A percentile compares a stretch with the other conserved stretches of the same genome.
phyloP scores from a whole-genome alignment of 225 moss, liverwort and hornwort genomes.

The Physcomitrium patens region DNA sequence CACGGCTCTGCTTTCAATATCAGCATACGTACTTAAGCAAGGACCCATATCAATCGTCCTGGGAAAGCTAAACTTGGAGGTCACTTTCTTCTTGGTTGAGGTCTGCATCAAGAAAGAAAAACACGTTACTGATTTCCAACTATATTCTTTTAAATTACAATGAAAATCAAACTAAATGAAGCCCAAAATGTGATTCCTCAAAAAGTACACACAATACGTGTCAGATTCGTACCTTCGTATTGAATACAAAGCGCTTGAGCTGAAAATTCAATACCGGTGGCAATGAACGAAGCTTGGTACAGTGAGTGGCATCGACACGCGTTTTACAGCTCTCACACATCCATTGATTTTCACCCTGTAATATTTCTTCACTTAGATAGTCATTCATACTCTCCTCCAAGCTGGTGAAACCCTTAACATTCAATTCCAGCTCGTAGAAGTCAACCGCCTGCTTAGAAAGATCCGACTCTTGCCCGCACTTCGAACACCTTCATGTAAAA shows the following conservation, averaged over 20 bases:
- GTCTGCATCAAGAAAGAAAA: constrained; percentile 59
- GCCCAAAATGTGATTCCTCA: not conserved
- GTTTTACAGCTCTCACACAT: constrained; percentile 90
- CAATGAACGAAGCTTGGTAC: constrained; percentile 91
- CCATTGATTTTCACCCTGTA: constrained; percentile 99
- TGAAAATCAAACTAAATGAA: constrained; percentile 25
- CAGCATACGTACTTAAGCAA: constrained; percentile 57
- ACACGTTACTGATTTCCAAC: not conserved
- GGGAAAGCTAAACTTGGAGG: constrained; percentile 96
- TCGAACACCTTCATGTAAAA: constrained; percentile 75
- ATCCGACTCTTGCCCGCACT: constrained; percentile 96
- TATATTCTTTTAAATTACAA: not conserved
- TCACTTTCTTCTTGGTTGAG: constrained; percentile 97
- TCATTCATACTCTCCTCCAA: constrained; percentile 91
- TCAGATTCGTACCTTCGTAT: constrained; percentile 77
- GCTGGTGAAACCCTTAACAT: constrained; percentile 95
- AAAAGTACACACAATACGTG: constrained; percentile 11
- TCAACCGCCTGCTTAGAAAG: constrained; percentile 93
- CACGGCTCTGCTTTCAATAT: constrained; percentile 45
- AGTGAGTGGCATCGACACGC: constrained; percentile 96
- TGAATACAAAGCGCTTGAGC: constrained; percentile 98
- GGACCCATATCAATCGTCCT: constrained; percentile 85
- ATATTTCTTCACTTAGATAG: constrained; percentile 92
- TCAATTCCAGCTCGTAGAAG: constrained; percentile 97
- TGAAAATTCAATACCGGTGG: constrained; percentile 97